phyloP scores from a whole-genome alignment of 202 grass and related monocot genomes.

The Setaria viridis region DNA sequence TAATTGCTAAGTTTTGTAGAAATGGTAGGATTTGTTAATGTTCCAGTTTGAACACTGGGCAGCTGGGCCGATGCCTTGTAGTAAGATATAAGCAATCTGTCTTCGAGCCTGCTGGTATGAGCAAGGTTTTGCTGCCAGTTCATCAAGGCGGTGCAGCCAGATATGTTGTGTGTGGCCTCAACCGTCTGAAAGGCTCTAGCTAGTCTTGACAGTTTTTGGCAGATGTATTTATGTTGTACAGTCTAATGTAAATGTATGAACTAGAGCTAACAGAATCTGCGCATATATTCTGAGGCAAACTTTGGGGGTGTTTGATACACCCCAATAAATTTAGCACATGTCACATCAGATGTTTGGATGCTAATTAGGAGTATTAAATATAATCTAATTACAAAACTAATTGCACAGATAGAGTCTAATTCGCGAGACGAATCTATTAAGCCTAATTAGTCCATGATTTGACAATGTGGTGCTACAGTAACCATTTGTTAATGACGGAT shows the following conservation, averaged over 20 bases:
- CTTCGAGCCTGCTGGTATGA: background rate
- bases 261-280: constrained; percentile 8
- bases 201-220: background rate
- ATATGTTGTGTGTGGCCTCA: background rate
- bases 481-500: no score
- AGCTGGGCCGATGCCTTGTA: constrained; percentile 3
- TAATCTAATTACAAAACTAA: no score
- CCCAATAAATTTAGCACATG: no score
- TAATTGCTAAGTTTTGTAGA: constrained; percentile 41
- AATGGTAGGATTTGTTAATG: constrained; percentile 35
- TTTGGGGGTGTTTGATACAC: background rate
- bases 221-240: constrained; percentile 46
- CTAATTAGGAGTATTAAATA: no score
- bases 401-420: no score
- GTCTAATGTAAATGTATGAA: constrained; percentile 19
- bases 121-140: background rate
- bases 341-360: no score
- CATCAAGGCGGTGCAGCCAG: background rate
- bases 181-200: no score
- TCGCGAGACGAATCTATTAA: no score
- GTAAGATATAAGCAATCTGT: background rate
- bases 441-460: no score
- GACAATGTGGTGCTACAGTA: no score
- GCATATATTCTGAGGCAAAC: background rate
- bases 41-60: constrained; percentile 2